phyloP scores from a whole-genome alignment of 164 flowering plant species.

The Dillenia turbinata region DNA sequence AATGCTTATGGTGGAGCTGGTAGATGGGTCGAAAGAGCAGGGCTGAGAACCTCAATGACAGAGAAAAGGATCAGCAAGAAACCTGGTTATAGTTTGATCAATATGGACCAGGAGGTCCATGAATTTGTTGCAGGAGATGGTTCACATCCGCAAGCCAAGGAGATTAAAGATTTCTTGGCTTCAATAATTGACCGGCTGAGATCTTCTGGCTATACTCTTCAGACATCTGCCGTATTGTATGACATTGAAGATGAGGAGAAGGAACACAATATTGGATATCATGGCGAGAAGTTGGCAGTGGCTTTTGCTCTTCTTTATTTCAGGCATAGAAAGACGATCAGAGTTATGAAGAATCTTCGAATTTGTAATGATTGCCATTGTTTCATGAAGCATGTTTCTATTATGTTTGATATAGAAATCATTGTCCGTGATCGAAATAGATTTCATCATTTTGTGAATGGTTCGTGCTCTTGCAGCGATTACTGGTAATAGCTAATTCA shows the following conservation, averaged over 20 bases:
- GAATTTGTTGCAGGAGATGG: constrained; percentile 44
- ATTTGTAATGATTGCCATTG: constrained; percentile 50
- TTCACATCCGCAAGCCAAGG: constrained; percentile 27
- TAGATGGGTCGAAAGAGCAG: constrained; percentile 35
- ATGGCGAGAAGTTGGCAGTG: constrained; percentile 43
- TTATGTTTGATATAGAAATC: constrained; percentile 30
- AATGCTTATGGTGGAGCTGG: constrained; percentile 41
- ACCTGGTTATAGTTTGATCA: constrained; percentile 41
- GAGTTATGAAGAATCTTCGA: constrained; percentile 42
- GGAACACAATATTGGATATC: constrained; percentile 29
- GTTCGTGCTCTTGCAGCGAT: constrained; percentile 47
- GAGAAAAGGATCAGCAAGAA: constrained; percentile 36
- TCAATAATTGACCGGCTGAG: constrained; percentile 20
- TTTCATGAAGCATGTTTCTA: constrained; percentile 54
- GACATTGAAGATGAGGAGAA: constrained; percentile 45
- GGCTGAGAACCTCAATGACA: constrained; percentile 32
- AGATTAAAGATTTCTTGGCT: constrained; percentile 27
- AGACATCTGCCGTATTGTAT: constrained; percentile 24
- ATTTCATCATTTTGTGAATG: constrained; percentile 45
- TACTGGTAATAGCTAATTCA: constrained; percentile 30
- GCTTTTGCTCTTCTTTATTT: constrained; percentile 18
- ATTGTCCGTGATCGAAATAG: constrained; percentile 48
- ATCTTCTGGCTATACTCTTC: constrained; percentile 25
- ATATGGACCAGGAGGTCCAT: constrained; percentile 24
- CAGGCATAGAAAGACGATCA: too few species aligned